Evolutionary conservation across 805 yeast species (phyloP).

Genomic region (Saccharomycopsis synnaedendra): DNA sequence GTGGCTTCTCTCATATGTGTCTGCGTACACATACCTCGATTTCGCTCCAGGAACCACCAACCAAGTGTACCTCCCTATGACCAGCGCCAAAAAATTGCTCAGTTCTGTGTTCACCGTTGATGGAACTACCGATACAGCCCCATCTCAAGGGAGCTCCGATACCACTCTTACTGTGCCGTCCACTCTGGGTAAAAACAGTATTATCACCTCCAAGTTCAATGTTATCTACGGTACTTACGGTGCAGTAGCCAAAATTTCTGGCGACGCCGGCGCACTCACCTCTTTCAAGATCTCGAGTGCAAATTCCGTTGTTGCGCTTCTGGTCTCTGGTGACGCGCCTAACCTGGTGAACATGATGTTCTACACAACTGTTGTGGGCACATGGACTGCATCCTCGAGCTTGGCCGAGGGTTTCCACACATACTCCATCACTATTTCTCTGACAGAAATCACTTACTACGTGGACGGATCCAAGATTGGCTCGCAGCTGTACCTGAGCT

Average conservation of each 20-base stretch:
- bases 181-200: not conserved
- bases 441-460: slow-evolving; percentile 1
- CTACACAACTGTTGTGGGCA: not conserved
- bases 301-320: slow-evolving; percentile 5
- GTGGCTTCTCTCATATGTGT: too few species aligned
- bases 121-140: not conserved
- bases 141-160: not conserved
- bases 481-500: slow-evolving; percentile 2
- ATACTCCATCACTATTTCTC: slow-evolving; percentile 2
- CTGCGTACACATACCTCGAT: too few species aligned
- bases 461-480: slow-evolving; percentile 8
- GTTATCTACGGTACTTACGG: not conserved
- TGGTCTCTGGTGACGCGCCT: slow-evolving; percentile 5
- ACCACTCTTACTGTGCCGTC: not conserved
- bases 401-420: slow-evolving; percentile 9
- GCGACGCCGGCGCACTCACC: slow-evolving; percentile 1
- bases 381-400: slow-evolving; percentile 1
- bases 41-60: too few species aligned
- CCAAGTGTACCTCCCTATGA: too few species aligned
- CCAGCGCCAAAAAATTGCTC: too few species aligned
- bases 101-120: too few species aligned
- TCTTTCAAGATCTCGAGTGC: slow-evolving; percentile 15
- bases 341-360: slow-evolving; percentile 1
- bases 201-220: not conserved
- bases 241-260: slow-evolving; percentile 1